Evolutionary conservation across 345 rosid genomes (phyloP), one percentile per base, ranked within the genome.

Genomic region (Brassica rapa): DNA sequence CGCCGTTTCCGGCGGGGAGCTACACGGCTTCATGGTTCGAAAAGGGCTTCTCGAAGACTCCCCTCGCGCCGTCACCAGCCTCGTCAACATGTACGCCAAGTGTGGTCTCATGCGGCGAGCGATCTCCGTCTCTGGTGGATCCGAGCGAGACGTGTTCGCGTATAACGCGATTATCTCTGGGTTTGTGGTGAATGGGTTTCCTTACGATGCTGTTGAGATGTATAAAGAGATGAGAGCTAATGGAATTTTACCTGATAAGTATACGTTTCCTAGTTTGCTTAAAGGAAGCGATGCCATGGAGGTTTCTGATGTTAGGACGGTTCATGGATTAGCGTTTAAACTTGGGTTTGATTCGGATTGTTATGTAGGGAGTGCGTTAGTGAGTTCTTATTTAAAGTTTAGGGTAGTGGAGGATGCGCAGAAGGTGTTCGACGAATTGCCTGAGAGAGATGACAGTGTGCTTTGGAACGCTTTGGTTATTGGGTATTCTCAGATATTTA

Each of bases 381-480:
- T 85, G 1, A 59, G 83, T 4, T 70, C 79, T 1, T 89, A 84
- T 30, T 72, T 85, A 69, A 89, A 83, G 77, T 83, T 80, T 59
- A 77, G 46, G 68, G 55, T 74, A 8, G 59, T 81, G 74, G 76
- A 81, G 30, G 85, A 85, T 71, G 92, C 92, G 4, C 82, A 83
- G 59, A 68, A 63, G n/a, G 83, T 88, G 81, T 91, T 91, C 39
- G 88, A 87, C 53, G 83, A 86, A 72, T 79, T 89, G 84, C 78
- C 87, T 77, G 80, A 72, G 0, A 86, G 89, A 78, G 87, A 86
- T 76, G 84, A 77, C 12, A 82, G 81, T 72, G 91, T 88, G 70
- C 82, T 87, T 72, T 87, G 94, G 93, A 88, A 88, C 78, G 87
- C 93, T 6, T 81, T 91, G 85, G 83, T 88, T 73, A 85, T 83